Percentiles rank a stretch among this genome's conserved stretches.
These are phyloP conservation scores for Flaveria brownii DNA, from an alignment of 129 eudicot species.

Conservation along the genomic window DNA sequence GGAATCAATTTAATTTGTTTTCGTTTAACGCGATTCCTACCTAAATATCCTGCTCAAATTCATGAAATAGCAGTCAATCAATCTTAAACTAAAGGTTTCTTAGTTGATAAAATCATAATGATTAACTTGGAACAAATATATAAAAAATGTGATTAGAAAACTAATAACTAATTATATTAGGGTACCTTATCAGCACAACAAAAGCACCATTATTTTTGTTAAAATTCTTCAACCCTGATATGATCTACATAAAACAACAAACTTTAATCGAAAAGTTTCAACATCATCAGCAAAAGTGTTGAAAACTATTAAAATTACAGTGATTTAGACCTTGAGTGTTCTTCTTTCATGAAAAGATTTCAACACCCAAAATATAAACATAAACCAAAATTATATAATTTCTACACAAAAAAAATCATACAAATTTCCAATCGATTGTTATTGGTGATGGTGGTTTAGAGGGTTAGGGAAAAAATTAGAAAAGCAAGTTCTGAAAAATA, in stretches of 20 bases:
- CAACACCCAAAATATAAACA: slow-evolving; percentile 33
- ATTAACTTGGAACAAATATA: neutral
- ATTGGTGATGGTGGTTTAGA: no score
- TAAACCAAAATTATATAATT: no score
- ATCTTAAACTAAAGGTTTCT: neutral
- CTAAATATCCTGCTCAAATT: neutral
- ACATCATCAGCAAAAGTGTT: neutral
- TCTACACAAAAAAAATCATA: no score
- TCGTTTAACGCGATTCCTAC: neutral
- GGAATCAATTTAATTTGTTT: neutral
- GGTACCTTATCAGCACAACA: slow-evolving; percentile 91
- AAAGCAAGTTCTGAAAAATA: no score
- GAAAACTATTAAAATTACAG: neutral
- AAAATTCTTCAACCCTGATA: slow-evolving; percentile 87
- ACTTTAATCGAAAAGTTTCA: neutral
- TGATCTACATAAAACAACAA: slow-evolving; percentile 55
- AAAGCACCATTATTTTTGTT: slow-evolving; percentile 82
- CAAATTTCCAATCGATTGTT: no score
- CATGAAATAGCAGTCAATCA: neutral
- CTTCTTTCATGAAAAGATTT: slow-evolving; percentile 61
- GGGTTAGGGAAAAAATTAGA: no score
- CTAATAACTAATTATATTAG: neutral
- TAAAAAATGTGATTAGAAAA: slow-evolving; percentile 1
- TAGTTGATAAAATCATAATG: neutral
- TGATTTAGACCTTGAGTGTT: slow-evolving; percentile 72